Evolutionary conservation across 2,329 filamentous ascomycete genomes (phyloP), one percentile per base, ranked within the genome.

Genomic region (Sporothrix protearum): DNA sequence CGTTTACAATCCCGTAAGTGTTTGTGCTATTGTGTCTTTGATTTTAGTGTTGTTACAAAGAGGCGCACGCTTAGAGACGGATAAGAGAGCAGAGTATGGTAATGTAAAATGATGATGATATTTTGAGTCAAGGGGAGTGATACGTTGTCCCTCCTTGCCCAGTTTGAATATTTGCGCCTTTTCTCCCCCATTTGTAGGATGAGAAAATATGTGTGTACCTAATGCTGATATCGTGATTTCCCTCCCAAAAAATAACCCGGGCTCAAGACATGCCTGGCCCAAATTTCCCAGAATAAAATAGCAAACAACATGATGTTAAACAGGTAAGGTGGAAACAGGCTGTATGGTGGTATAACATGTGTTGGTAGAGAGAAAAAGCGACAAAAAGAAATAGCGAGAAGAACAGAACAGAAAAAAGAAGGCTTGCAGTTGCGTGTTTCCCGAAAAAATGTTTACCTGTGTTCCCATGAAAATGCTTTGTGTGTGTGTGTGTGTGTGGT

Each of bases 311-410:
- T 51, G 64, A 51, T 66, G 8, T 19, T 47, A 57, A 57, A 57
- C 53, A 68, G 39, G 47, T 67, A 53, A 68, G 12, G 22, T 64
- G 39, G 33, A 64, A 57, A 47, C 51, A 57, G 51, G 49, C 51
- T 61, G 53, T 47, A n/a, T 59, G 36, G 68, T 69, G 68, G 68
- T 69, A 69, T 69, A 69, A 69, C 53, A 69, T 59, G 51, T 47
- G 51, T 47, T 49, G 51, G 39, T 47, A 61, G 25, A 69, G 33
- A 6, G 59, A 6, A 30, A 4, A 67, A 53, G n/a, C 6, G 49
- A 66, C 16, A 70, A 39, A 63, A 45, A 12, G 33, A 49, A 53
- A 33, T n/a, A 39, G 45, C n/a, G n/a, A n/a, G n/a, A n/a, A n/a
- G n/a, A n/a, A n/a, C n/a, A n/a, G n/a, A n/a, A n/a, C n/a, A 30